These are phyloP conservation scores for Rhizophagus clarus DNA, from an alignment of 192 early-diverging fungal genomes.

Conservation along the genomic window DNA sequence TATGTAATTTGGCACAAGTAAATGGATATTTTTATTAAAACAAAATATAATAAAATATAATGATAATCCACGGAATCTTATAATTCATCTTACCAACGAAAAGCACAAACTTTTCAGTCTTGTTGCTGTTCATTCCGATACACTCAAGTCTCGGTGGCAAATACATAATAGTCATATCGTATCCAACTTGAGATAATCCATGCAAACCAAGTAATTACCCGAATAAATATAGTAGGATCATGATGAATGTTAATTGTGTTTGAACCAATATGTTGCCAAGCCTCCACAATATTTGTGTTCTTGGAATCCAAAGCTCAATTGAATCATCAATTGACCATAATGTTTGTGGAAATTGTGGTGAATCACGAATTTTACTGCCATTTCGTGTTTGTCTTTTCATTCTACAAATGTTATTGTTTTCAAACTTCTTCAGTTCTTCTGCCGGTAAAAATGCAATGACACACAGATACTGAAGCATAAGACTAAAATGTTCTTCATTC, in stretches of 20 bases:
- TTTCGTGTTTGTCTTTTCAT: neutral
- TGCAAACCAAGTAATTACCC: no score
- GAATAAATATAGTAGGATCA: no score
- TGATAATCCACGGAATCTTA: no score
- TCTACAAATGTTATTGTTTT: neutral
- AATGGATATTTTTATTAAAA: no score
- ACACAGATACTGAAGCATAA: neutral
- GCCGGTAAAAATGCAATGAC: neutral
- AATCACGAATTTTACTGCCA: neutral
- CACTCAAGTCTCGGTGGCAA: fast-evolving
- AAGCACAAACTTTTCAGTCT: no score
- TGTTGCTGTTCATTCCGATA: no score
- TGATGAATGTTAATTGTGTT: no score
- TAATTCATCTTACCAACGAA: no score
- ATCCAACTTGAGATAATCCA: no score
- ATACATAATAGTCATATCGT: no score
- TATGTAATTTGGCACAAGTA: no score
- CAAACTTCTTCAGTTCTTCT: neutral
- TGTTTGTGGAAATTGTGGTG: neutral
- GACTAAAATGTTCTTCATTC: neutral
- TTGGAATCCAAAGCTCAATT: neutral
- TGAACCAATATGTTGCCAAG: neutral
- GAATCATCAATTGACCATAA: conserved; percentile 10
- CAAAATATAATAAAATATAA: no score
- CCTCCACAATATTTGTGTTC: conserved; percentile 18